A percentile compares a stretch with the other conserved stretches of the same genome.
Conservation (phyloP, 495 filamentous ascomycete genomes). For the Friedmanniomyces endolithicus region DNA sequence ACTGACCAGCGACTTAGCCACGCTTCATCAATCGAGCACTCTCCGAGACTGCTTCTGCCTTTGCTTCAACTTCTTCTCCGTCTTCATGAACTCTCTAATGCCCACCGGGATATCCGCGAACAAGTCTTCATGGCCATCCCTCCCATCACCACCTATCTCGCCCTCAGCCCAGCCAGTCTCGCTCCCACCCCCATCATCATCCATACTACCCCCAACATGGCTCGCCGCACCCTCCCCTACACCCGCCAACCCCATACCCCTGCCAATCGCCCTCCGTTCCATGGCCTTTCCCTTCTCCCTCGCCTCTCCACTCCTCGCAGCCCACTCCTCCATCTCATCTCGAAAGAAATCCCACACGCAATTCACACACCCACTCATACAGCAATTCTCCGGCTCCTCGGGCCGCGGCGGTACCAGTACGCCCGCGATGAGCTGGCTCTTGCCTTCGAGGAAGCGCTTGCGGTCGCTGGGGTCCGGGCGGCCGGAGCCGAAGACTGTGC, state of each 20-base stretch:
- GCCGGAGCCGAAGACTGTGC: slow-evolving; percentile 72
- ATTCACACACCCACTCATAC: slow-evolving; percentile 96
- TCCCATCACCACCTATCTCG: slow-evolving; percentile 13
- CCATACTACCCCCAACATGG: slow-evolving; percentile 48
- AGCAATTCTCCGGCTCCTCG: slow-evolving; percentile 92
- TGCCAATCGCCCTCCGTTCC: slow-evolving; percentile 29
- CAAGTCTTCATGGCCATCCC: slow-evolving; percentile 39
- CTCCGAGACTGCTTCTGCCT: slow-evolving; percentile 35
- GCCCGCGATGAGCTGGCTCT: slow-evolving; percentile 56
- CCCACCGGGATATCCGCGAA: slow-evolving; percentile 82
- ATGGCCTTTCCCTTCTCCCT: slow-evolving; percentile 31
- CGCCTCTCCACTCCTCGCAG: slow-evolving; percentile 45
- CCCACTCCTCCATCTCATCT: slow-evolving; percentile 87
- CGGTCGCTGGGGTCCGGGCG: slow-evolving; percentile 47
- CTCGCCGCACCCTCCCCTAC: slow-evolving; percentile 22
- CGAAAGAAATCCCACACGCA: slow-evolving; percentile 90
- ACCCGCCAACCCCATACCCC: slow-evolving; percentile 29
- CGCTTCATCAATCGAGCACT: background rate
- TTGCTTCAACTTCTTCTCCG: slow-evolving; percentile 79
- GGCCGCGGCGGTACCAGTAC: slow-evolving; percentile 71
- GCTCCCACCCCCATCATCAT: slow-evolving; percentile 70
- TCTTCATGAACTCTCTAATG: slow-evolving; percentile 94
- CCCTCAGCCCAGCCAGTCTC: slow-evolving; percentile 50
- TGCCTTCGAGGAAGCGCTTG: slow-evolving; percentile 44
- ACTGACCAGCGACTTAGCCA: too few species aligned